phyloP scores from a whole-genome alignment of 495 filamentous ascomycete genomes.

The Talaromyces wortmannii region DNA sequence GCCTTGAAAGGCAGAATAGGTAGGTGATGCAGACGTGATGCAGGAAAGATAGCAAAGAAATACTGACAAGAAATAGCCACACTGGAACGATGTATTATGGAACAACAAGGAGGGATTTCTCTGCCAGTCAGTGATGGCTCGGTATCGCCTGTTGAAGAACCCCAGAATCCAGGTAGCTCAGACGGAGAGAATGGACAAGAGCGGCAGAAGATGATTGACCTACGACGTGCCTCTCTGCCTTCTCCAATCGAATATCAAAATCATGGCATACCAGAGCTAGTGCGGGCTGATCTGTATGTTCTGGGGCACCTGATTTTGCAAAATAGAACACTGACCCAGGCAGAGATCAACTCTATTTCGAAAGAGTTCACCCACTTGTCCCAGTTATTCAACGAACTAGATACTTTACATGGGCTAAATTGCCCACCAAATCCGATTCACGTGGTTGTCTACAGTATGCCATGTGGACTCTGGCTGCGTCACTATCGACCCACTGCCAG shows the following conservation, averaged over 20 bases:
- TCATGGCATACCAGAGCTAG: slow-evolving; percentile 12
- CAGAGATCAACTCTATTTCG: slow-evolving; percentile 52
- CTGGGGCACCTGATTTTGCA: background rate
- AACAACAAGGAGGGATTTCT: slow-evolving; percentile 6
- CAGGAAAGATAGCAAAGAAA: background rate
- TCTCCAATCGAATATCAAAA: background rate
- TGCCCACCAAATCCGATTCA: slow-evolving; percentile 12
- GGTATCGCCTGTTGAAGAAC: background rate
- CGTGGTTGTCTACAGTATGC: slow-evolving; percentile 43
- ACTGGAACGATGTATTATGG: slow-evolving; percentile 6
- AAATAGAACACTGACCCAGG: background rate
- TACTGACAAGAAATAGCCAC: background rate
- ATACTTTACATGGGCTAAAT: slow-evolving; percentile 30
- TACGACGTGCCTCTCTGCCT: background rate
- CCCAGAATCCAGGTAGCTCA: background rate
- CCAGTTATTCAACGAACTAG: slow-evolving; percentile 45
- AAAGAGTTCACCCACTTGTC: slow-evolving; percentile 46
- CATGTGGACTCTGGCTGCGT: slow-evolving; percentile 50
- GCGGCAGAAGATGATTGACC: background rate
- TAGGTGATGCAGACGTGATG: slow-evolving; percentile 3
- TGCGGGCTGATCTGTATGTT: slow-evolving; percentile 37
- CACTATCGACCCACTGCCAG: slow-evolving; percentile 45
- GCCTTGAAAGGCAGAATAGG: slow-evolving; percentile 40
- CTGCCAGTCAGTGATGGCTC: slow-evolving; percentile 2
- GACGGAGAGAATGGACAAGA: background rate